Conservation (phyloP, 2,329 filamentous ascomycete genomes). For the Colletotrichum chrysophilum region DNA sequence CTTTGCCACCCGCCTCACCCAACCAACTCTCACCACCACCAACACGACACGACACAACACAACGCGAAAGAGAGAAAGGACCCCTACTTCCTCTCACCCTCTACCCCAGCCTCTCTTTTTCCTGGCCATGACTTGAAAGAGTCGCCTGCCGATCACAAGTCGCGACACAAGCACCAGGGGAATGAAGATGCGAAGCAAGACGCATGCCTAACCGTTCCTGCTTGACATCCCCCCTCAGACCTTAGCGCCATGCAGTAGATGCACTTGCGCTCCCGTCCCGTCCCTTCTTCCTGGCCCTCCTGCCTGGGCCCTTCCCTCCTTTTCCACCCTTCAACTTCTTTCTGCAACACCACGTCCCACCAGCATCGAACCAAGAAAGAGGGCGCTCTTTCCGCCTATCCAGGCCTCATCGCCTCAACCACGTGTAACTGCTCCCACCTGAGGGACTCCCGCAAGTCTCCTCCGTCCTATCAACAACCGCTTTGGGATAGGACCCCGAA, state of each 20-base stretch:
- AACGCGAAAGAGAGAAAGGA: background rate
- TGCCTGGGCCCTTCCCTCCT: constrained; percentile 12
- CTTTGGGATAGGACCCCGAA: background rate
- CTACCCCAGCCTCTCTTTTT: background rate
- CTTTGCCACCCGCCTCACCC: constrained; percentile 15
- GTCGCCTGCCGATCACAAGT: constrained; percentile 19
- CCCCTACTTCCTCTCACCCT: background rate
- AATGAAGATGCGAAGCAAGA: constrained; percentile 20
- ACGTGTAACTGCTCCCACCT: constrained; percentile 9
- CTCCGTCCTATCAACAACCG: background rate
- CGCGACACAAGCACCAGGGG: constrained; percentile 12
- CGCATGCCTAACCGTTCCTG: constrained; percentile 21
- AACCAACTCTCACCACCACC: background rate
- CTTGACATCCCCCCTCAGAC: constrained; percentile 13
- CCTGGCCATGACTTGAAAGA: constrained; percentile 17
- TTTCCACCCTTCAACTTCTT: constrained; percentile 6
- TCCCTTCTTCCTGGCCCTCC: constrained; percentile 13
- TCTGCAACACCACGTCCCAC: constrained; percentile 9
- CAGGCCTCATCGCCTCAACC: constrained; percentile 17
- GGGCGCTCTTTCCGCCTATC: constrained; percentile 12
- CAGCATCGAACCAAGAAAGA: constrained; percentile 11
- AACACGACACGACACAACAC: background rate
- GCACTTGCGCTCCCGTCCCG: constrained; percentile 23
- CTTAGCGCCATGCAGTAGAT: constrained; percentile 24
- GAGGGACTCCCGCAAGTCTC: background rate